Evolutionary conservation across 345 rosid species (phyloP).

Genomic region (Euphorbia lathyris): DNA sequence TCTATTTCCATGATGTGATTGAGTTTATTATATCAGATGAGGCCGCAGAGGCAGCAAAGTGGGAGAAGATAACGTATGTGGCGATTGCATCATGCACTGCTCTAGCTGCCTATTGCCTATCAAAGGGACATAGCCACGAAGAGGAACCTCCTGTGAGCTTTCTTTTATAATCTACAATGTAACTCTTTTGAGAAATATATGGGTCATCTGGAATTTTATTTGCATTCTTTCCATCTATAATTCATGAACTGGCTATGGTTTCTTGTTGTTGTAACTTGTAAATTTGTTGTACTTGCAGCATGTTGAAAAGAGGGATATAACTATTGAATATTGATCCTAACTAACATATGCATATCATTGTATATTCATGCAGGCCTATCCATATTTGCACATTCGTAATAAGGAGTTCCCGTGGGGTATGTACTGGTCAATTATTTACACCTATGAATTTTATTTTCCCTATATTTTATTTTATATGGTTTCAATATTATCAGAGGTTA

Average conservation of each 20-base stretch:
- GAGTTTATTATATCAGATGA: conserved; percentile 41
- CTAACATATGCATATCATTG: neutral
- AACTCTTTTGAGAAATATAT: neutral
- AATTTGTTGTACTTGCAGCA: neutral
- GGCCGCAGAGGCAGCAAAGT: conserved; percentile 73
- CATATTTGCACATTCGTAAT: conserved; percentile 90
- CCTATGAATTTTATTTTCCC: neutral
- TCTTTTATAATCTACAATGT: neutral
- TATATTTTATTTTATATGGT: neutral
- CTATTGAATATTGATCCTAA: neutral
- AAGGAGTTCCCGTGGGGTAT: conserved; percentile 99
- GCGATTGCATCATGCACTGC: conserved; percentile 68
- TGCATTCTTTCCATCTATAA: neutral
- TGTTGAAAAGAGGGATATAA: neutral
- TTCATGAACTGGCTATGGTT: neutral
- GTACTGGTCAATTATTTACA: conserved; percentile 3
- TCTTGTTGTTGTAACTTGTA: too few species aligned
- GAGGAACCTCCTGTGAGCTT: conserved; percentile 86
- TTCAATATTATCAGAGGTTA: neutral
- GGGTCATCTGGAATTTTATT: neutral
- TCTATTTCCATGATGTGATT: neutral
- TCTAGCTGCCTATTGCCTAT: conserved; percentile 47
- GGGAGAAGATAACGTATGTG: conserved; percentile 87
- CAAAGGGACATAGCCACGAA: conserved; percentile 84
- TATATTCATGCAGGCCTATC: conserved; percentile 53